phyloP scores from a whole-genome alignment of 2,329 filamentous ascomycete genomes.

The Teratosphaeria epicoccoides region DNA sequence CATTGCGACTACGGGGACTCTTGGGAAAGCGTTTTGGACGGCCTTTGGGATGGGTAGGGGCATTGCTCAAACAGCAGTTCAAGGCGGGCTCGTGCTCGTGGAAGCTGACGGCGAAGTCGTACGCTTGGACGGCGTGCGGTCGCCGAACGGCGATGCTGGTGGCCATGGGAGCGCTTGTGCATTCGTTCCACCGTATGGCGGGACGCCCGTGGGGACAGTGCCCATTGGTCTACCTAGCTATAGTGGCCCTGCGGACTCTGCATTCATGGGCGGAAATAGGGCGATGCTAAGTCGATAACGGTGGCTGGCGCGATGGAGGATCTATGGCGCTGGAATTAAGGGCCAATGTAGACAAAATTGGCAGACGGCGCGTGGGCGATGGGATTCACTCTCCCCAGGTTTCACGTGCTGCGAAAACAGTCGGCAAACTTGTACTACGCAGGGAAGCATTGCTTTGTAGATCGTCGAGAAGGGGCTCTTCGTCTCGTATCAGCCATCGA shows the following conservation, averaged over 20 bases:
- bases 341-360: not conserved
- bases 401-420: not conserved
- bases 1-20: not conserved
- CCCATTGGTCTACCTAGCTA: not conserved
- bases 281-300: not conserved
- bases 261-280: not conserved
- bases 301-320: not conserved
- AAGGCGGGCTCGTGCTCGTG: not conserved
- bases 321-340: not conserved
- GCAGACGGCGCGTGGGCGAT: not conserved
- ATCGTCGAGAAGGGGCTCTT: constrained; percentile 3
- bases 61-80: not conserved
- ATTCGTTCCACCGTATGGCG: not conserved
- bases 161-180: not conserved
- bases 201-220: not conserved
- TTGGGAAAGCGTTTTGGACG: not conserved
- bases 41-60: not conserved
- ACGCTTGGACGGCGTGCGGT: not conserved
- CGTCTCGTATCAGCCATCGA: constrained; percentile 9
- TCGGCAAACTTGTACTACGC: not conserved
- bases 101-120: not conserved
- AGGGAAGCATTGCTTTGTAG: not conserved
- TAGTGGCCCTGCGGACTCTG: not conserved
- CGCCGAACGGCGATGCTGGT: not conserved
- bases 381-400: not conserved